Evolutionary conservation across 2,329 filamentous ascomycete species (phyloP).

Genomic region (Trichoderma arundinaceum): DNA sequence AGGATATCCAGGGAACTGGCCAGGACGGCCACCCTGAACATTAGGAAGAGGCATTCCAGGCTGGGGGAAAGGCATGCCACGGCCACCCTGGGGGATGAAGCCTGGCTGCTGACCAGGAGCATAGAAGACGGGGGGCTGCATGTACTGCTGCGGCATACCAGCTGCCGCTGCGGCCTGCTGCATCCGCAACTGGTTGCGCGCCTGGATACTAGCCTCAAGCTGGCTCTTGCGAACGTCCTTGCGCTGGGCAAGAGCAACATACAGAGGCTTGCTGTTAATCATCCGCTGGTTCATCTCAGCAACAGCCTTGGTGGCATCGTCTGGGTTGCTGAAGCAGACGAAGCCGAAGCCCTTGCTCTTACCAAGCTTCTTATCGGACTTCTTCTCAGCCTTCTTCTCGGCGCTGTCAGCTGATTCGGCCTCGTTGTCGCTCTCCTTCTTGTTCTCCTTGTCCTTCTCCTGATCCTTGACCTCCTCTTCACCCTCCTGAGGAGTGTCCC

Average conservation of each 20-base stretch:
- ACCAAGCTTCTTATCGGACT: conserved; percentile 71
- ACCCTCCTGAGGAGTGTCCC: conserved; percentile 69
- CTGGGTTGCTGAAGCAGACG: conserved; percentile 99
- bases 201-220: conserved; percentile 98
- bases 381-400: conserved; percentile 66
- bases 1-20: conserved; percentile 83
- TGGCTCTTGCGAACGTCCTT: conserved; percentile 99
- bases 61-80: conserved; percentile 71
- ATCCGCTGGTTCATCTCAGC: conserved; percentile 99
- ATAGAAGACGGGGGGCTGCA: conserved; percentile 92
- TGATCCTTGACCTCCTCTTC: conserved; percentile 61
- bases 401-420: conserved; percentile 53
- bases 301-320: conserved; percentile 98
- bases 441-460: conserved; percentile 58
- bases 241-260: conserved; percentile 96
- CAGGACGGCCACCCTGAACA: conserved; percentile 80
- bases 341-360: conserved; percentile 99
- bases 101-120: conserved; percentile 78
- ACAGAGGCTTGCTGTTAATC: conserved; percentile 94
- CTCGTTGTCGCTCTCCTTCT: conserved; percentile 53
- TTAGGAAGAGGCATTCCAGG: conserved; percentile 69
- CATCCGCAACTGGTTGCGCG: conserved; percentile 97
- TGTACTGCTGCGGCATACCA: conserved; percentile 85
- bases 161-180: conserved; percentile 93
- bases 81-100: conserved; percentile 68